These are phyloP conservation scores for Calonectria pauciramosa DNA, from an alignment of 2,329 filamentous ascomycete genomes.

Conservation along the genomic window DNA sequence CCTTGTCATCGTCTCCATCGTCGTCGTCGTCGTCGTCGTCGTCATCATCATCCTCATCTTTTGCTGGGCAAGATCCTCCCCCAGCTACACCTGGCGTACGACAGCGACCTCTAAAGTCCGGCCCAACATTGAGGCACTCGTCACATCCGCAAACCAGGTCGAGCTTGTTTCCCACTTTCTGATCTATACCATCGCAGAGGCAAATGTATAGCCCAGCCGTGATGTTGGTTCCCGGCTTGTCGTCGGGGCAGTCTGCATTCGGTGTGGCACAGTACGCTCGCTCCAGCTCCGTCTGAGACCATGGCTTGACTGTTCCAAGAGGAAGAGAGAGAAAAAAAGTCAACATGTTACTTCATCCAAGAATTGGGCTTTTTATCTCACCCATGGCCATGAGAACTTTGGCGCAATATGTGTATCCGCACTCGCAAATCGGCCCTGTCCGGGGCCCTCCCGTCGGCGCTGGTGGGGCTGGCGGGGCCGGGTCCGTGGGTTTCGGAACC, in stretches of 20 bases:
- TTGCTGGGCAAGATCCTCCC: background rate
- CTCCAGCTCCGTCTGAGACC: slow-evolving; percentile 50
- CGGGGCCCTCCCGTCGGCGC: slow-evolving; percentile 39
- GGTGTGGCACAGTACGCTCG: slow-evolving; percentile 55
- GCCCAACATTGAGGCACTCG: slow-evolving; percentile 54
- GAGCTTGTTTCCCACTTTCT: slow-evolving; percentile 50
- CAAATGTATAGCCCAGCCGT: slow-evolving; percentile 55
- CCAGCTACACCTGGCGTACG: slow-evolving; percentile 52
- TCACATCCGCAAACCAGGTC: slow-evolving; percentile 58
- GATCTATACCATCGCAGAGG: slow-evolving; percentile 51
- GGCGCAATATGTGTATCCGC: slow-evolving; percentile 59
- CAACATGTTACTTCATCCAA: slow-evolving; percentile 5
- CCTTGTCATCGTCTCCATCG: background rate
- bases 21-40: background rate
- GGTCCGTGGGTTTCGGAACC: slow-evolving; percentile 38
- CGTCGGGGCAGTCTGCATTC: slow-evolving; percentile 50
- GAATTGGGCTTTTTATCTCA: slow-evolving; percentile 34
- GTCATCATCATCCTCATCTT: background rate
- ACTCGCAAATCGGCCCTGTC: slow-evolving; percentile 54
- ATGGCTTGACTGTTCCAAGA: slow-evolving; percentile 47
- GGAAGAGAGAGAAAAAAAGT: background rate
- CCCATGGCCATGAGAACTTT: slow-evolving; percentile 55
- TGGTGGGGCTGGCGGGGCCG: slow-evolving; percentile 36
- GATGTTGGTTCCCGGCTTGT: slow-evolving; percentile 48
- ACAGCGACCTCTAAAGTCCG: slow-evolving; percentile 57